These are phyloP conservation scores for Dipodascus geniculatus DNA, from an alignment of 805 yeast genomes.

Conservation along the genomic window DNA sequence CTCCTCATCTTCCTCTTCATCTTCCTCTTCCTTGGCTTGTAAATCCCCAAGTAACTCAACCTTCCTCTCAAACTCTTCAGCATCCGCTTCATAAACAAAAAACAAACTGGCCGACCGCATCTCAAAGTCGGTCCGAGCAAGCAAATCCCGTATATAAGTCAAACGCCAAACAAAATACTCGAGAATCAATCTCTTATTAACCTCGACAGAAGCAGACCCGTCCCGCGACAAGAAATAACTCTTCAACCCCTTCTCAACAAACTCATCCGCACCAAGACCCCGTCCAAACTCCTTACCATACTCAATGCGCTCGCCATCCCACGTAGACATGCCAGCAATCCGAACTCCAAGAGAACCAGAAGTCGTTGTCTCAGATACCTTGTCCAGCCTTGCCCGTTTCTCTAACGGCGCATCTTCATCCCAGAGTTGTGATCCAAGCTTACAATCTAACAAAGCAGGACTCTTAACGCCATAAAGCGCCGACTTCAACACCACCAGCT, in stretches of 20 bases:
- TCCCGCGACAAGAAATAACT: constrained; percentile 34
- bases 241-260: constrained; percentile 34
- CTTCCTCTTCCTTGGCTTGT: constrained; percentile 18
- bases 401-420: constrained; percentile 47
- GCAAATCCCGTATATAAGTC: not conserved
- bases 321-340: constrained; percentile 79
- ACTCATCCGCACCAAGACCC: constrained; percentile 32
- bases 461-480: constrained; percentile 43
- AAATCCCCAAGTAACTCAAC: constrained; percentile 25
- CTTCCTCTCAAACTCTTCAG: constrained; percentile 28
- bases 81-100: constrained; percentile 62
- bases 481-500: constrained; percentile 57
- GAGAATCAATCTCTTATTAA: not conserved
- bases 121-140: constrained; percentile 45
- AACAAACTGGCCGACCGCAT: constrained; percentile 64
- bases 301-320: constrained; percentile 33
- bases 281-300: constrained; percentile 70
- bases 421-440: constrained; percentile 60
- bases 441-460: constrained; percentile 76
- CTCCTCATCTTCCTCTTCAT: constrained; percentile 15
- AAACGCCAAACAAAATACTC: not conserved
- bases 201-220: not conserved
- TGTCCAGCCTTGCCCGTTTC: constrained; percentile 46
- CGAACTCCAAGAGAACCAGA: constrained; percentile 68
- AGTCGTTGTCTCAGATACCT: constrained; percentile 63